Conservation (phyloP, 2,329 filamentous ascomycete genomes). For the Lachnellula cervina region DNA sequence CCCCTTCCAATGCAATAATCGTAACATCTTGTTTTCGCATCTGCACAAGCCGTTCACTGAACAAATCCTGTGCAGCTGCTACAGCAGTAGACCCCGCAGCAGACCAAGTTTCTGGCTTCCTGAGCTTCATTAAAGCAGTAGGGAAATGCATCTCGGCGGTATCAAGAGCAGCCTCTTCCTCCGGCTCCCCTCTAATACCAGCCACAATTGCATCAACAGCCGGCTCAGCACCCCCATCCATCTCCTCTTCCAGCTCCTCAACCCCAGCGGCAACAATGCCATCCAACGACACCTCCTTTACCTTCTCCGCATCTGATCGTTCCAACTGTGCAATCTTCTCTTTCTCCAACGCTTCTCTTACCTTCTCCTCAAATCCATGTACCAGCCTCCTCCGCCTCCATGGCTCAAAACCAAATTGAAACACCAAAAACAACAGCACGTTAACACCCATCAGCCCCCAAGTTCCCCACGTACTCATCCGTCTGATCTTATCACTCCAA, state of each 20-base stretch:
- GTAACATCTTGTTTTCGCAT: slow-evolving; percentile 67
- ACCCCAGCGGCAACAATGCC: slow-evolving; percentile 20
- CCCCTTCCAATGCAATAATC: slow-evolving; percentile 63
- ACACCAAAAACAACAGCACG: slow-evolving; percentile 77
- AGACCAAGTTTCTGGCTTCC: slow-evolving; percentile 39
- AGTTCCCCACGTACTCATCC: slow-evolving; percentile 97
- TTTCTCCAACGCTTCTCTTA: slow-evolving; percentile 55
- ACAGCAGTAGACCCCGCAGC: slow-evolving; percentile 5
- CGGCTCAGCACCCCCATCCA: slow-evolving; percentile 10
- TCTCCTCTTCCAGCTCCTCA: slow-evolving; percentile 21
- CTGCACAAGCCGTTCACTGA: slow-evolving; percentile 59
- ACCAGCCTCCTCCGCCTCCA: slow-evolving; percentile 82
- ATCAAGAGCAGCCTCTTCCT: slow-evolving; percentile 8
- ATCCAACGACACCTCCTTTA: slow-evolving; percentile 18
- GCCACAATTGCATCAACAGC: slow-evolving; percentile 23
- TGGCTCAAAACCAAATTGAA: slow-evolving; percentile 87
- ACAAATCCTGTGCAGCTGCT: slow-evolving; percentile 48
- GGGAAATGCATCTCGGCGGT: slow-evolving; percentile 20
- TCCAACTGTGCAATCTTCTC: slow-evolving; percentile 19
- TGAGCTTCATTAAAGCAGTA: slow-evolving; percentile 9
- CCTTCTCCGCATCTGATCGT: slow-evolving; percentile 2
- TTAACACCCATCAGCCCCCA: slow-evolving; percentile 98
- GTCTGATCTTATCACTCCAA: slow-evolving; percentile 94
- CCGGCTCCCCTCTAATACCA: slow-evolving; percentile 13
- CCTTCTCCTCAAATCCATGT: slow-evolving; percentile 74